Evolutionary conservation across 2,329 filamentous ascomycete genomes (phyloP).

Genomic region (Lasiodiplodia gonubiensis): DNA sequence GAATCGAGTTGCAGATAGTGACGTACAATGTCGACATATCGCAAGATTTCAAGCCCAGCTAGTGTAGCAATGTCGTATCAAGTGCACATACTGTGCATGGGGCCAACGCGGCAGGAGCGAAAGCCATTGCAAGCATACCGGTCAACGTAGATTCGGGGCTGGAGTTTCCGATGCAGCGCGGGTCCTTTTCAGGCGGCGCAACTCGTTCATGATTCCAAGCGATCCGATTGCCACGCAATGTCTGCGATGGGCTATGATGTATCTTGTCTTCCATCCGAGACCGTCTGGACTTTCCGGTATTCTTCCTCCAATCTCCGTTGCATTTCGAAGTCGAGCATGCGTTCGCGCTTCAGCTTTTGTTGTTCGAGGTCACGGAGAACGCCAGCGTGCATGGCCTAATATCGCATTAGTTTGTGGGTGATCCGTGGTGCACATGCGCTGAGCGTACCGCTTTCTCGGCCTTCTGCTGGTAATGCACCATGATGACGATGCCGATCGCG

Average conservation of each 20-base stretch:
- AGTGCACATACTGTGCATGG: neutral
- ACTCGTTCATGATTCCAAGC: neutral
- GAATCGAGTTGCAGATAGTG: neutral
- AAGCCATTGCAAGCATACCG: neutral
- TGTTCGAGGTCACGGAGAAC: slow-evolving; percentile 95
- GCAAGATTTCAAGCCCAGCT: neutral
- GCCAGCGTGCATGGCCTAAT: slow-evolving; percentile 90
- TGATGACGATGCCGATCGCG: slow-evolving; percentile 75
- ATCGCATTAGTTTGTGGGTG: neutral
- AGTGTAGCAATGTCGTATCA: neutral
- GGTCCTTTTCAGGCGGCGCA: slow-evolving; percentile 8
- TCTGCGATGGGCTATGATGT: neutral
- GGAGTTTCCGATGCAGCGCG: neutral
- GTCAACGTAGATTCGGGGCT: neutral
- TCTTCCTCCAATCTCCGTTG: slow-evolving; percentile 84
- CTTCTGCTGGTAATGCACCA: slow-evolving; percentile 90
- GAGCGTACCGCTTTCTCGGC: slow-evolving; percentile 76
- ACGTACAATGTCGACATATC: neutral
- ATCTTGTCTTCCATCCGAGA: slow-evolving; percentile 51
- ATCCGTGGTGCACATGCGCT: slow-evolving; percentile 31
- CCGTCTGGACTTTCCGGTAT: slow-evolving; percentile 86
- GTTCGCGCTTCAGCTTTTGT: slow-evolving; percentile 85
- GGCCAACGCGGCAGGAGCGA: neutral
- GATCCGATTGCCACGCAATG: neutral
- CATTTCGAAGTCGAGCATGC: slow-evolving; percentile 93